Evolutionary conservation across 495 filamentous ascomycete species (phyloP), one percentile per base, ranked within the genome.

Genomic region (Astrothelium macrocarpum): DNA sequence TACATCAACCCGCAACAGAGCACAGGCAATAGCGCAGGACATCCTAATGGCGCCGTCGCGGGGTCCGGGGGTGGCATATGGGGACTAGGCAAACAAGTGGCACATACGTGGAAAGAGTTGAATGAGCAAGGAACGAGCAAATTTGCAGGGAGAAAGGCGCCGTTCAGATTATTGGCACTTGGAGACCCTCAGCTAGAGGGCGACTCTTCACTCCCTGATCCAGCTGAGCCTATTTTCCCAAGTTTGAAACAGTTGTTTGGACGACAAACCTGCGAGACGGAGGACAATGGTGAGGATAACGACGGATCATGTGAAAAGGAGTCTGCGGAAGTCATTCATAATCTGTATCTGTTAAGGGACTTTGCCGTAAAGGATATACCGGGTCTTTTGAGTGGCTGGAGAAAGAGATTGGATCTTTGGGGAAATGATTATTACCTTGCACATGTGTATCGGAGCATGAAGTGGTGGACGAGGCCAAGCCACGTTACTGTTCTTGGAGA

Each of bases 181-280:
- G 94, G 87, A 63, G 94, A 98, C 77, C 94, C 94, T 0, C 94
- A 98, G 71, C 82, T 98, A 29, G 94, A 98, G 74, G 94, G 94
- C 68, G 91, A 96, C 72, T 89, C 89, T 16, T 89, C 88, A 2
- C 85, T 96, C 32, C 82, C 83, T 16, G 80, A 82, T 60, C 77
- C 82, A 5, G 78, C 84, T 45, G 78, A 84, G 65, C 80, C 83
- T 62, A 74, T 80, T 31, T 80, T 88, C 34, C 85, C 86, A 1
- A 82, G 87, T 65, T 68, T 70, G 14, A 31, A 53, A 2, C 25
- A 45, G 11, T 45, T 64, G 11, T 58, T 56, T 29, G 49, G 29
- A 9, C 12, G 20, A 2, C n/a, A 56, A n/a, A 16, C 29, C 5
- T 56, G 11, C 7, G 25, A 56, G 16, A 16, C 2, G 2, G 20